A percentile compares a stretch with the other conserved stretches of the same genome.
phyloP scores from a whole-genome alignment of 2,329 filamentous ascomycete species.

The Sporothrix mexicana region DNA sequence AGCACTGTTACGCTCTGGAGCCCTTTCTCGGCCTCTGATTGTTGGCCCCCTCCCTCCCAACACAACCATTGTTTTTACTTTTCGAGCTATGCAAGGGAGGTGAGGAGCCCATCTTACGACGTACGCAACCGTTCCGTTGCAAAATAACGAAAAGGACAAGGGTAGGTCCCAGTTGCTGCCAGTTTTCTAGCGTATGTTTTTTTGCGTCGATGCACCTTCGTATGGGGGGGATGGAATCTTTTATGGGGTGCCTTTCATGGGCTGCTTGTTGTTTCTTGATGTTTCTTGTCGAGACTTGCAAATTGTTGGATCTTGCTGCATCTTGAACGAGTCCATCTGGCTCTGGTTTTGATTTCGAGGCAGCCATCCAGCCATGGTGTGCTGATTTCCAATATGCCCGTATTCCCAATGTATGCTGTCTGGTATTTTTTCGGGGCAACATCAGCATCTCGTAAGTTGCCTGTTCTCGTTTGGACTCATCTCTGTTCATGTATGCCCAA shows the following conservation, averaged over 20 bases:
- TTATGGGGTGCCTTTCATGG: not conserved
- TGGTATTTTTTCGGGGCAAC: not conserved
- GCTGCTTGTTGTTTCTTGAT: constrained; percentile 14
- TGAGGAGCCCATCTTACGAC: constrained; percentile 15
- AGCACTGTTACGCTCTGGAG: not conserved
- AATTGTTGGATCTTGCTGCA: not conserved
- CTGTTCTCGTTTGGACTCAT: not conserved
- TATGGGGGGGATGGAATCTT: constrained; percentile 26
- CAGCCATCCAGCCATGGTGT: too few relatives aligned
- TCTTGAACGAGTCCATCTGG: not conserved
- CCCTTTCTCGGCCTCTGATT: not conserved
- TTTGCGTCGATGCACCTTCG: constrained; percentile 5
- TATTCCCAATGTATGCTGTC: too few relatives aligned
- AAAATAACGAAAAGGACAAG: constrained; percentile 17
- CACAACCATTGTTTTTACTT: constrained; percentile 10
- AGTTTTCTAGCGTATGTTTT: constrained; percentile 2
- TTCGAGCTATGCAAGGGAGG: constrained; percentile 28
- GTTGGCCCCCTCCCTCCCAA: not conserved
- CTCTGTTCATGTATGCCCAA: not conserved
- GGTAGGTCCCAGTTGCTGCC: constrained; percentile 14
- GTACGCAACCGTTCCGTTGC: constrained; percentile 22
- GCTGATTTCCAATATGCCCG: not conserved
- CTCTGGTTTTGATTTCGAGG: not conserved
- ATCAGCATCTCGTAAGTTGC: not conserved
- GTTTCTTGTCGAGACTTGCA: not conserved